Percentiles rank a stretch among this genome's conserved stretches.
Evolutionary conservation across 2,329 filamentous ascomycete genomes (phyloP).

Genomic region (Xylariomycetidae sp.): DNA sequence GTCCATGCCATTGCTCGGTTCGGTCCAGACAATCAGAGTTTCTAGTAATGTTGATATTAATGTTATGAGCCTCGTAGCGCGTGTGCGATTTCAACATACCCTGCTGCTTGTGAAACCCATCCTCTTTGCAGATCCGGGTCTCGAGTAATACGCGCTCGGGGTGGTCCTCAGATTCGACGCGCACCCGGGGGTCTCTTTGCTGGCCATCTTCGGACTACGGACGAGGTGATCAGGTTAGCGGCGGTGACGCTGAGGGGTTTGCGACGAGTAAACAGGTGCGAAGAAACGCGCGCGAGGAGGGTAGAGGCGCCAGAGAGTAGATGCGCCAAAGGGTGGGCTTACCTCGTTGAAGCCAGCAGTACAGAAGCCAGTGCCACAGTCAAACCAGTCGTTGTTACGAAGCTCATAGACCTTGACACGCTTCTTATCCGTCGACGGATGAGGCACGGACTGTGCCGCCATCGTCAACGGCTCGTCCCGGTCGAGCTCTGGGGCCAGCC

Average conservation of each 20-base stretch:
- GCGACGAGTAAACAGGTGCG: conserved; percentile 2
- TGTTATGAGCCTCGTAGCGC: conserved; percentile 1
- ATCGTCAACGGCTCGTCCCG: conserved; percentile 59
- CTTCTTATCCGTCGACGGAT: conserved; percentile 62
- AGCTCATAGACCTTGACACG: conserved; percentile 99
- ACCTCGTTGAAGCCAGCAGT: conserved; percentile 71
- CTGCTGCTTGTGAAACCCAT: conserved; percentile 98
- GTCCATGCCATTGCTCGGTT: conserved; percentile 75
- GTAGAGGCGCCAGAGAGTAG: conserved; percentile 4
- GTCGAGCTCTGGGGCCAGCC: conserved; percentile 48
- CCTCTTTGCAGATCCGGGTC: conserved; percentile 85
- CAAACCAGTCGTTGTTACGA: conserved; percentile 98
- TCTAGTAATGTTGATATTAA: conserved; percentile 48
- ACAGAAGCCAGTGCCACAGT: conserved; percentile 94
- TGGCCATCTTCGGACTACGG: conserved; percentile 50
- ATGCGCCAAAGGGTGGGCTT: conserved; percentile 33
- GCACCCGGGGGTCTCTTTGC: conserved; percentile 78
- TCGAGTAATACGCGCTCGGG: conserved; percentile 79
- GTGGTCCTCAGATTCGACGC: conserved; percentile 91
- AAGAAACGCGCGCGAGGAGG: conserved; percentile 2
- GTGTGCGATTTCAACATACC: conserved; percentile 47
- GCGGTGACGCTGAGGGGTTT: conserved; percentile 5
- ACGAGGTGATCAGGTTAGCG: conserved; percentile 9
- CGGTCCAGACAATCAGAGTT: conserved; percentile 97
- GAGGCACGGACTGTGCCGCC: conserved; percentile 65